Conservation (phyloP, 2,329 filamentous ascomycete species). For the Sarocladiaceae sp. region DNA sequence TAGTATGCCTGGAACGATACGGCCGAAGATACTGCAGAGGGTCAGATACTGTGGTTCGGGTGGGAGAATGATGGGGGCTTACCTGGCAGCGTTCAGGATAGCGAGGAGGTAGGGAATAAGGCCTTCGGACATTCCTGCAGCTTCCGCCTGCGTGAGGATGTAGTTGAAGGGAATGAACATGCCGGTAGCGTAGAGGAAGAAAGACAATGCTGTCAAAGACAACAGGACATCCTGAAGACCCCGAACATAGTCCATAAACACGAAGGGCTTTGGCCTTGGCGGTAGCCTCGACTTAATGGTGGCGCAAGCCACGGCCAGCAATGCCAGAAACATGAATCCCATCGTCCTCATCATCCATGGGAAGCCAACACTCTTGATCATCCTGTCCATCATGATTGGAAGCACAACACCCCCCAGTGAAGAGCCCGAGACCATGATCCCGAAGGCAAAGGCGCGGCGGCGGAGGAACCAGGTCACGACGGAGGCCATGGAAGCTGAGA, state of each 20-base stretch:
- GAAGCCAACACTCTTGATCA: conserved; percentile 41
- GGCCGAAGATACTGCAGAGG: conserved; percentile 39
- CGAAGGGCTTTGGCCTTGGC: conserved; percentile 40
- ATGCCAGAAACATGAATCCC: conserved; percentile 40
- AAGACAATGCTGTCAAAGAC: conserved; percentile 35
- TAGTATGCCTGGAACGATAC: conserved; percentile 45
- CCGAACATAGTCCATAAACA: conserved; percentile 39
- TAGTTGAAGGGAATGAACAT: conserved; percentile 54
- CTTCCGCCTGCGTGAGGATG: conserved; percentile 42
- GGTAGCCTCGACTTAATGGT: conserved; percentile 38
- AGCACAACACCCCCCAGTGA: conserved; percentile 54
- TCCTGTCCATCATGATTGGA: conserved; percentile 54
- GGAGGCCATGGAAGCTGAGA: conserved; percentile 37
- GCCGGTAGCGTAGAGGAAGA: conserved; percentile 53
- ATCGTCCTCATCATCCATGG: conserved; percentile 45
- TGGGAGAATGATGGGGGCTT: conserved; percentile 15
- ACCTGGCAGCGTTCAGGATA: conserved; percentile 54
- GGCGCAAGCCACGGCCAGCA: conserved; percentile 29
- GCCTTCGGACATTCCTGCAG: conserved; percentile 34
- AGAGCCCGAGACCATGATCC: conserved; percentile 49
- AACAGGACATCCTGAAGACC: conserved; percentile 43
- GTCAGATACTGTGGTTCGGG: not conserved
- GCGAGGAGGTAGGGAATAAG: conserved; percentile 44
- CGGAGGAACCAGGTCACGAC: conserved; percentile 49
- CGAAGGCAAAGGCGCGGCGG: conserved; percentile 48